Percentiles rank a stretch among this genome's conserved stretches.
phyloP scores from a whole-genome alignment of 2,329 filamentous ascomycete genomes.

The Phaeophleospora eucalypticola region DNA sequence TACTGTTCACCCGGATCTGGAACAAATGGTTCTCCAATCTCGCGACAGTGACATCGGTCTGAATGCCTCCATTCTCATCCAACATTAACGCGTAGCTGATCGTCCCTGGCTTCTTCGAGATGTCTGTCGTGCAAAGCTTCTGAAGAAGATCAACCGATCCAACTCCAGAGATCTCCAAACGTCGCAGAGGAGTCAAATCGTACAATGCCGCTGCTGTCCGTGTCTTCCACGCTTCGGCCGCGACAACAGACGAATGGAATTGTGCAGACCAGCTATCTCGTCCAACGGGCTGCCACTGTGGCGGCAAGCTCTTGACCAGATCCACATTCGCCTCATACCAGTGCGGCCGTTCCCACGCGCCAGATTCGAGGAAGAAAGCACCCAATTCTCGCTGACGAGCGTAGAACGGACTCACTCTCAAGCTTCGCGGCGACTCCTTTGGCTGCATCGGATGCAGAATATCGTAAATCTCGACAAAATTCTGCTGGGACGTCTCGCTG shows the following conservation, averaged over 20 bases:
- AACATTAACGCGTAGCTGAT: constrained; percentile 57
- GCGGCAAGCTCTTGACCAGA: constrained; percentile 50
- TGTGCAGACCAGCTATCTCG: constrained; percentile 57
- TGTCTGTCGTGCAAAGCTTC: constrained; percentile 49
- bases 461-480: constrained; percentile 63
- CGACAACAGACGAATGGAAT: constrained; percentile 56
- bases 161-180: constrained; percentile 56
- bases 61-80: constrained; percentile 50
- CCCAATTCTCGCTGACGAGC: constrained; percentile 52
- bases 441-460: constrained; percentile 60
- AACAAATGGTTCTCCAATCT: constrained; percentile 49
- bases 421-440: constrained; percentile 53
- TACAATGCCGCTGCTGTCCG: constrained; percentile 59
- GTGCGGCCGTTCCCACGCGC: constrained; percentile 60
- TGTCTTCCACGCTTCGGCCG: constrained; percentile 62
- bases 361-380: constrained; percentile 56
- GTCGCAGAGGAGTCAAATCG: constrained; percentile 58
- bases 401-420: constrained; percentile 58
- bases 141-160: constrained; percentile 55
- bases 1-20: constrained; percentile 56
- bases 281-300: constrained; percentile 52
- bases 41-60: constrained; percentile 56
- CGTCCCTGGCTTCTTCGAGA: constrained; percentile 45
- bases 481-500: constrained; percentile 56
- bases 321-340: constrained; percentile 58